A percentile compares a stretch with the other conserved stretches of the same genome.
These are phyloP conservation scores for Macrocystidia cucumis DNA, from an alignment of 1,284 basidiomycete species.

Conservation along the genomic window DNA sequence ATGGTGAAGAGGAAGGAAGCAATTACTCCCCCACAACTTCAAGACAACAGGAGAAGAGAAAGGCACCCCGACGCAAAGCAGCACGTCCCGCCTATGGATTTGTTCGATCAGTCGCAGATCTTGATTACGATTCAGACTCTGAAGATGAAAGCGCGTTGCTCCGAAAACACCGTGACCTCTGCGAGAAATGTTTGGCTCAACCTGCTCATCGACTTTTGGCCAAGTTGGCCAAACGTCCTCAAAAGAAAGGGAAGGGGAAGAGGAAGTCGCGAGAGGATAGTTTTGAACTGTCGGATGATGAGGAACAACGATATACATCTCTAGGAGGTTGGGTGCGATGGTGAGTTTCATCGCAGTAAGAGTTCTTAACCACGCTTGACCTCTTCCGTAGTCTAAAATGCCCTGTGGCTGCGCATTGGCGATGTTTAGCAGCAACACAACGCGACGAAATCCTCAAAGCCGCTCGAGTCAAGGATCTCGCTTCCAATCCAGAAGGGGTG, in stretches of 20 bases:
- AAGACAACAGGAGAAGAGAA: slow-evolving; percentile 20
- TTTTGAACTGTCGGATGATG: slow-evolving; percentile 34
- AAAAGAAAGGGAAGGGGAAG: slow-evolving; percentile 14
- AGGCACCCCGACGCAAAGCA: slow-evolving; percentile 27
- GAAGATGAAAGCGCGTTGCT: slow-evolving; percentile 51
- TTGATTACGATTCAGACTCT: slow-evolving; percentile 48
- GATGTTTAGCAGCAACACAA: slow-evolving; percentile 60
- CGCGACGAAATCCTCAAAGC: slow-evolving; percentile 69
- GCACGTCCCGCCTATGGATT: slow-evolving; percentile 59
- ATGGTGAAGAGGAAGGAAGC: slow-evolving; percentile 19
- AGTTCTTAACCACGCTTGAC: no score
- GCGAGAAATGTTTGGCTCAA: slow-evolving; percentile 60
- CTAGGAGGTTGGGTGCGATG: slow-evolving; percentile 85
- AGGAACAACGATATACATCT: slow-evolving; percentile 42
- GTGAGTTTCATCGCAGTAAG: no score
- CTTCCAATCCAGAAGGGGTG: slow-evolving; percentile 68
- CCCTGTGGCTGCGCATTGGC: slow-evolving; percentile 74
- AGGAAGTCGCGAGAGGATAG: slow-evolving; percentile 32
- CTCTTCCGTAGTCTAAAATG: slow-evolving; percentile 73
- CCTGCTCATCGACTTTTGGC: slow-evolving; percentile 51
- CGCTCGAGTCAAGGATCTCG: slow-evolving; percentile 50
- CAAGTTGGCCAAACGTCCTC: slow-evolving; percentile 24
- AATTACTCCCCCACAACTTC: slow-evolving; percentile 1
- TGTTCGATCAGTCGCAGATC: slow-evolving; percentile 49
- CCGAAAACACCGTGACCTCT: slow-evolving; percentile 50